Evolutionary conservation across 2,329 filamentous ascomycete genomes (phyloP), one percentile per base, ranked within the genome.

Genomic region (Furcasterigmium furcatum): DNA sequence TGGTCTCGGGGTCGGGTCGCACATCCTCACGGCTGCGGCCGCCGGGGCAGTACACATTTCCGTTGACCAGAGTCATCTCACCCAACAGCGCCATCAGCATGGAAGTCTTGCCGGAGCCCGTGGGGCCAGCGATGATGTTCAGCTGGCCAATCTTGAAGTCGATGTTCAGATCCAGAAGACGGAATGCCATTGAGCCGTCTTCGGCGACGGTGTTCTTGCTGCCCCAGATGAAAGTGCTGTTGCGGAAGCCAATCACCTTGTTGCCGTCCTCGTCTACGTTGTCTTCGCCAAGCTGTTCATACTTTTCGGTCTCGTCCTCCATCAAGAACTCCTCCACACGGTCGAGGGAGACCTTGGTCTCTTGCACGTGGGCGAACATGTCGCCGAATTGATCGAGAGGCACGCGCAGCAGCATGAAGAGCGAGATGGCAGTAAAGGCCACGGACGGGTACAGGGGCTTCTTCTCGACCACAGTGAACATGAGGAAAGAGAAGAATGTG

Each of bases 311-410:
- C 70, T 99, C 94, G 8, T 94, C 91, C 62, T 99, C 94, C 46
- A 79, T 84, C 35, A 99, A 68, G 58, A 96, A 99, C 56, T 95
- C 88, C 60, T 99, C 92, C 8, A 99, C 89, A 73, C 94, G 91
- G 59, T 96, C 91, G 43, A 99, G 84, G 0, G 94, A 99, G 18
- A 99, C 92, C 70, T 95, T 95, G 20, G 91, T 89, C 67, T 99
- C 94, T 69, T 96, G 91, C 4, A 99, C 91, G 68, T 97, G 94
- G 10, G 94, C 94, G 60, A 97, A 87, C 94, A 99, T 99, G 66
- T 99, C 94, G 42, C 94, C 94, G 44, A 99, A 78, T 68, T 97
- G 92, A 64, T 99, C 94, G 38, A 99, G 74, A 5, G 94, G 94
- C 44, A 96, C 88, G 40, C 94, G 85, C 13, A 99, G 82, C 34